Evolutionary conservation across 164 flowering plant genomes (phyloP).

Genomic region (Hamamelis virginiana): DNA sequence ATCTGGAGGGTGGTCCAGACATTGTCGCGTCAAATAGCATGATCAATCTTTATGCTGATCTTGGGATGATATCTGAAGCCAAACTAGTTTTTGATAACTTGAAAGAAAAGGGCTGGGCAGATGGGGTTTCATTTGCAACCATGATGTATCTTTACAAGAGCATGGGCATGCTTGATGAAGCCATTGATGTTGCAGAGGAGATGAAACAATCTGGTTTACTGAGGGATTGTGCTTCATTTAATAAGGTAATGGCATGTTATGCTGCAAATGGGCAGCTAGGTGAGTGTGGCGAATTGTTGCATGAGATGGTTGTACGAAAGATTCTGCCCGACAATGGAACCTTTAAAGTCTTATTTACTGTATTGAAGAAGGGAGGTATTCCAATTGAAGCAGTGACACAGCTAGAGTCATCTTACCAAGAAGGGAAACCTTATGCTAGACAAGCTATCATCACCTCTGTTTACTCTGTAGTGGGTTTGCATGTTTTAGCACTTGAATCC

Average conservation of each 20-base stretch:
- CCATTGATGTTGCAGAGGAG: conserved; percentile 72
- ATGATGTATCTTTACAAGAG: conserved; percentile 79
- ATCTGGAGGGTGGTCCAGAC: conserved; percentile 65
- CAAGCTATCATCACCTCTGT: conserved; percentile 61
- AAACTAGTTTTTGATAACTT: conserved; percentile 48
- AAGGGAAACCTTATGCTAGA: conserved; percentile 61
- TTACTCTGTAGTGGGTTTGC: conserved; percentile 64
- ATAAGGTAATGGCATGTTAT: conserved; percentile 70
- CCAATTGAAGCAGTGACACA: conserved; percentile 63
- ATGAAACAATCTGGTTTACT: conserved; percentile 72
- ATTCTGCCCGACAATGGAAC: conserved; percentile 62
- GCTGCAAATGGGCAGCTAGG: conserved; percentile 61
- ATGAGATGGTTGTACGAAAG: conserved; percentile 62
- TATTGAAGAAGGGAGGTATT: conserved; percentile 62
- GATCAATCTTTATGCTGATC: conserved; percentile 72
- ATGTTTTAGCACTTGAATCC: conserved; percentile 56
- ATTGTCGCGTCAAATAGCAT: conserved; percentile 79
- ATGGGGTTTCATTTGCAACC: conserved; percentile 72
- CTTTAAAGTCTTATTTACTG: conserved; percentile 57
- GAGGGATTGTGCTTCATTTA: conserved; percentile 58
- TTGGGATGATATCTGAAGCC: conserved; percentile 82
- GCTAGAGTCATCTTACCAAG: conserved; percentile 52
- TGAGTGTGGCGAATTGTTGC: conserved; percentile 69
- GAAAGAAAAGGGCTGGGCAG: conserved; percentile 55
- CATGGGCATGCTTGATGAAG: conserved; percentile 81